These are phyloP conservation scores for Chrysosporium keratinophilum DNA, from an alignment of 2,329 filamentous ascomycete species.

Conservation along the genomic window DNA sequence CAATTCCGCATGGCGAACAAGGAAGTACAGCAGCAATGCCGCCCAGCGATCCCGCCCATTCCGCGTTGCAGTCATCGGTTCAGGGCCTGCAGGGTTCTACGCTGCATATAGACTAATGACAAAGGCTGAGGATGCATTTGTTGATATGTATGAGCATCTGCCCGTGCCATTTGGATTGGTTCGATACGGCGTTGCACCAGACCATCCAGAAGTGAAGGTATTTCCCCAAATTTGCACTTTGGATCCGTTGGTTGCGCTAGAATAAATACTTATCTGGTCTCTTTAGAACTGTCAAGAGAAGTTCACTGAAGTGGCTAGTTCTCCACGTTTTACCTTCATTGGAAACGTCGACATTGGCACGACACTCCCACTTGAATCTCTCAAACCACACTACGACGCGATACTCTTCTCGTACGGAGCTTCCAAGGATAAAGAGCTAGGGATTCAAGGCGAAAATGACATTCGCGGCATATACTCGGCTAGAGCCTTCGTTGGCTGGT, in stretches of 20 bases:
- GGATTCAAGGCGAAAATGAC: conserved; percentile 64
- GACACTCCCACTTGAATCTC: conserved; percentile 53
- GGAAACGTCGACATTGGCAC: conserved; percentile 77
- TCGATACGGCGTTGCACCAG: conserved; percentile 90
- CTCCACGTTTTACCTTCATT: conserved; percentile 75
- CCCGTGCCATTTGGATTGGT: conserved; percentile 90
- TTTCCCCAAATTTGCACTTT: conserved; percentile 13
- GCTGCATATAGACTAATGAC: conserved; percentile 76
- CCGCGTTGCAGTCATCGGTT: conserved; percentile 80
- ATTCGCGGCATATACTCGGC: conserved; percentile 72
- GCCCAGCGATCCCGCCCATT: conserved; percentile 43
- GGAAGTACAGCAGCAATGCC: conserved; percentile 14
- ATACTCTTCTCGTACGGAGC: conserved; percentile 90
- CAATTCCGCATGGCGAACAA: neutral
- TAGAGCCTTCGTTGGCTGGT: conserved; percentile 93
- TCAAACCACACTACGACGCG: conserved; percentile 80
- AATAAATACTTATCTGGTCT: neutral
- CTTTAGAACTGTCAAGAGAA: conserved; percentile 83
- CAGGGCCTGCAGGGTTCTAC: conserved; percentile 93
- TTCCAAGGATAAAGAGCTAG: conserved; percentile 66
- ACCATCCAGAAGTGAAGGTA: conserved; percentile 97
- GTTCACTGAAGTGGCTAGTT: conserved; percentile 77
- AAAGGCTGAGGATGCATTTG: conserved; percentile 57
- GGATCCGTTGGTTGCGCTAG: neutral
- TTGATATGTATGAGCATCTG: conserved; percentile 95